Conservation (phyloP, 495 filamentous ascomycete genomes). For the Aspergillus conjunctus region DNA sequence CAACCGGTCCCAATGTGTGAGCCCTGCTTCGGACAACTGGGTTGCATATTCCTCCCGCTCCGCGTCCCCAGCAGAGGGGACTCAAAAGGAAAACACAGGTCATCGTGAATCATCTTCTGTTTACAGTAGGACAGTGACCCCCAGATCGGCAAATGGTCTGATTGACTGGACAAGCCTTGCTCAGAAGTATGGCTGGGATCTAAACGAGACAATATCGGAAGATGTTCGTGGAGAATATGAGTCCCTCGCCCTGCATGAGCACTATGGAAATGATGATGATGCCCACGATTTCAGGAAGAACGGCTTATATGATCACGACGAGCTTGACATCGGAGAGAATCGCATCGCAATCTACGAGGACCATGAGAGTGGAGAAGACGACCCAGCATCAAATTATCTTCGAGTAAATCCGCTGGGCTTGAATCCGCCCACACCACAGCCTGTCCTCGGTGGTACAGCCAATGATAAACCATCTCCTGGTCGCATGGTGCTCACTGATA, state of each 20-base stretch:
- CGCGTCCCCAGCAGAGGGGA: conserved; percentile 43
- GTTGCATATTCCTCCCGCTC: conserved; percentile 61
- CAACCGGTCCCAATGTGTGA: conserved; percentile 38
- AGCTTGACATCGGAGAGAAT: conserved; percentile 44
- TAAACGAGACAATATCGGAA: conserved; percentile 37
- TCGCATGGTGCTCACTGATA: conserved; percentile 39
- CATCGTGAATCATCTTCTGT: conserved; percentile 48
- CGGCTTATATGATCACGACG: conserved; percentile 32
- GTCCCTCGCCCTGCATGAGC: conserved; percentile 42
- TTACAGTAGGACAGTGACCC: conserved; percentile 45
- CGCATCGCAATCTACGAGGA: conserved; percentile 50
- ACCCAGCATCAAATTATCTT: conserved; percentile 31
- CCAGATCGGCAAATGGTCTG: conserved; percentile 37
- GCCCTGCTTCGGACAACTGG: conserved; percentile 58
- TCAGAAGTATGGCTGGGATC: conserved; percentile 36
- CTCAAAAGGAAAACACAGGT: conserved; percentile 34
- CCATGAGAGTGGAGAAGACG: conserved; percentile 47
- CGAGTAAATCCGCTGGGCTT: conserved; percentile 53
- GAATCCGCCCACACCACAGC: conserved; percentile 56
- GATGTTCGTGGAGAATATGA: conserved; percentile 46
- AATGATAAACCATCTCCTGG: conserved; percentile 21
- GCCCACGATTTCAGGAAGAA: conserved; percentile 23
- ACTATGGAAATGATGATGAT: conserved; percentile 40
- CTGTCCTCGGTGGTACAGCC: conserved; percentile 30
- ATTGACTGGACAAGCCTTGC: conserved; percentile 43